A percentile compares a stretch with the other conserved stretches of the same genome.
Conservation (phyloP, 176 grass and related monocot species). For the Poa annua region DNA sequence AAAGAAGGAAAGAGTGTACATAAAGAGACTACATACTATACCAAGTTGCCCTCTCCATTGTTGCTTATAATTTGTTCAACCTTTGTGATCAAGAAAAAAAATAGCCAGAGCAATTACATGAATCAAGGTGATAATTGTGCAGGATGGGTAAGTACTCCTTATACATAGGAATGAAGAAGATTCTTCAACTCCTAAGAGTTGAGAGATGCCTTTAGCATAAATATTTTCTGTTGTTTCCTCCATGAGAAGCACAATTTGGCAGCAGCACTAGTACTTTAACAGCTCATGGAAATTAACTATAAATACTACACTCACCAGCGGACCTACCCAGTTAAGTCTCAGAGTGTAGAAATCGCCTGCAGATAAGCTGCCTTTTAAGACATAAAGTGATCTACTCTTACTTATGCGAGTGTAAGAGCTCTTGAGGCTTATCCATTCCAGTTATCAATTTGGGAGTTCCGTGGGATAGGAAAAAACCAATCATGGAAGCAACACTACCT, state of each 20-base stretch:
- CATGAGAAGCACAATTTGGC: constrained; percentile 27
- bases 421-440: constrained; percentile 32
- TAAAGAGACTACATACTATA: constrained; percentile 33
- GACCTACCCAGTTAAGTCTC: constrained; percentile 41
- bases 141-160: constrained; percentile 32
- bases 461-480: constrained; percentile 20
- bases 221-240: constrained; percentile 28
- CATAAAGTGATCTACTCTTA: constrained; percentile 13
- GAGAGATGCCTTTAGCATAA: constrained; percentile 22
- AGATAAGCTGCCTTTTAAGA: constrained; percentile 45
- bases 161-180: constrained; percentile 15
- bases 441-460: constrained; percentile 6
- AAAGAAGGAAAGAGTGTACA: neutral
- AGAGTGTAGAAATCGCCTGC: constrained; percentile 32
- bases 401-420: constrained; percentile 27
- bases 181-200: constrained; percentile 28
- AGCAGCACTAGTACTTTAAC: constrained; percentile 30
- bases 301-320: constrained; percentile 43
- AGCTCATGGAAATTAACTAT: constrained; percentile 27
- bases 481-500: constrained; percentile 34
- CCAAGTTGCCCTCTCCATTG: constrained; percentile 39
- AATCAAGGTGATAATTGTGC: constrained; percentile 36
- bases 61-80: constrained; percentile 43
- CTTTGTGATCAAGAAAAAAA: constrained; percentile 36
- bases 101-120: constrained; percentile 36